These are phyloP conservation scores for Daldinia vernicosa DNA, from an alignment of 495 filamentous ascomycete genomes.

Conservation along the genomic window DNA sequence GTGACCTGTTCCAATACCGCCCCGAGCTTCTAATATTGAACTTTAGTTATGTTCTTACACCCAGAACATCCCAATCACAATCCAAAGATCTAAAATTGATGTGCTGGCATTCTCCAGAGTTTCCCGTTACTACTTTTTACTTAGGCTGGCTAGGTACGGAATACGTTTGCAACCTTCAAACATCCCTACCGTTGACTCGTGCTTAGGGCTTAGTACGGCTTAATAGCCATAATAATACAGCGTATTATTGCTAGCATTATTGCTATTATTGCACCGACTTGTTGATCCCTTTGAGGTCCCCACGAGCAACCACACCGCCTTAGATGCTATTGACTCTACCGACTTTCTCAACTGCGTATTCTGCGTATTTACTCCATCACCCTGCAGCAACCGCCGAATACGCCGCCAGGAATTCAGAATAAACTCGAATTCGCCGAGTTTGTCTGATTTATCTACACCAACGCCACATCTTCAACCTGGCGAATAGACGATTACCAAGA, in stretches of 20 bases:
- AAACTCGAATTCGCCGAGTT: slow-evolving; percentile 19
- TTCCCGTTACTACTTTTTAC: slow-evolving; percentile 9
- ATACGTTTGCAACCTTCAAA: slow-evolving; percentile 13
- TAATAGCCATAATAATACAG: slow-evolving; percentile 39
- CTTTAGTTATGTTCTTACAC: slow-evolving; percentile 10
- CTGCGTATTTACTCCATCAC: slow-evolving; percentile 21
- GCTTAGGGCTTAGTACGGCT: slow-evolving; percentile 25
- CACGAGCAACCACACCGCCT: slow-evolving; percentile 40
- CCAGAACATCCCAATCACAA: slow-evolving; percentile 36
- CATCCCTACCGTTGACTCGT: slow-evolving; percentile 7
- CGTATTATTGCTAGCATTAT: slow-evolving; percentile 27
- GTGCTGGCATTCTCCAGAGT: slow-evolving; percentile 40
- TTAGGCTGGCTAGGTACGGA: no score
- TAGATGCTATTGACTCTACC: slow-evolving; percentile 21
- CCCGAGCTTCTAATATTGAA: slow-evolving; percentile 34
- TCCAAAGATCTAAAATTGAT: slow-evolving; percentile 37
- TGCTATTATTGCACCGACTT: slow-evolving; percentile 27
- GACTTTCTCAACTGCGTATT: slow-evolving; percentile 11
- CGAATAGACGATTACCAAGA: slow-evolving; percentile 29
- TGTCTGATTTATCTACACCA: slow-evolving; percentile 18
- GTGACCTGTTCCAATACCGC: slow-evolving; percentile 32
- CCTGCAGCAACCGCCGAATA: slow-evolving; percentile 37
- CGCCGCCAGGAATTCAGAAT: slow-evolving; percentile 30
- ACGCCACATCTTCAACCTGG: slow-evolving; percentile 32
- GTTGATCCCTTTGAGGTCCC: slow-evolving; percentile 37